These are phyloP conservation scores for Chaetomiaceae sp. DNA, from an alignment of 2,329 filamentous ascomycete genomes.

Conservation along the genomic window DNA sequence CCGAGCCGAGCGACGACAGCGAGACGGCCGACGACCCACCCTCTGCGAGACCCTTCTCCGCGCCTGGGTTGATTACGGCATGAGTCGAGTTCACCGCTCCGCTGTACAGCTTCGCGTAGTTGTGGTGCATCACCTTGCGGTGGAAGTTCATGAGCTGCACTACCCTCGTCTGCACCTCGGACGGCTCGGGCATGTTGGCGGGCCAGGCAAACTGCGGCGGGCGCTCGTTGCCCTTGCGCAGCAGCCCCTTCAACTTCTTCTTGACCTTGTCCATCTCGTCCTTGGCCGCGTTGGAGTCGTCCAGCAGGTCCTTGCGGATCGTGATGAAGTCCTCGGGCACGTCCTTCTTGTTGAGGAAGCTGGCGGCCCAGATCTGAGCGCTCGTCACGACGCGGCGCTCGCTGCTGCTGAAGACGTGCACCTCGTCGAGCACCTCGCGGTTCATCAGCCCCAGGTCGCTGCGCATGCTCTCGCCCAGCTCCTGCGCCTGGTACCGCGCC, in stretches of 20 bases:
- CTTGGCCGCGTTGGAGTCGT: slow-evolving; percentile 97
- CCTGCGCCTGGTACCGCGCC: slow-evolving; percentile 90
- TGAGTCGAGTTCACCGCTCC: slow-evolving; percentile 60
- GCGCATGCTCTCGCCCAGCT: slow-evolving; percentile 91
- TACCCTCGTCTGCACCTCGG: slow-evolving; percentile 84
- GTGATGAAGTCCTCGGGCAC: slow-evolving; percentile 81
- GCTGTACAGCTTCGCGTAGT: slow-evolving; percentile 75
- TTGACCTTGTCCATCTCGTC: slow-evolving; percentile 99
- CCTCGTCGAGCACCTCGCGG: slow-evolving; percentile 83
- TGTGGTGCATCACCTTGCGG: slow-evolving; percentile 88
- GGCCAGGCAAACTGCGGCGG: slow-evolving; percentile 99
- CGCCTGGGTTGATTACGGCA: slow-evolving; percentile 49
- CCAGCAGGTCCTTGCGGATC: slow-evolving; percentile 87
- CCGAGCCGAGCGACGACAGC: slow-evolving; percentile 23
- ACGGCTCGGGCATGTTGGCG: slow-evolving; percentile 88
- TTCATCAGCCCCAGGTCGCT: slow-evolving; percentile 94
- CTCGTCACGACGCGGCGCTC: slow-evolving; percentile 92
- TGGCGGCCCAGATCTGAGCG: slow-evolving; percentile 89
- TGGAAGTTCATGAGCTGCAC: slow-evolving; percentile 98
- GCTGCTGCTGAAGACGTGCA: slow-evolving; percentile 92
- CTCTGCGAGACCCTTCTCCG: slow-evolving; percentile 42
- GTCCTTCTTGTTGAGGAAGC: slow-evolving; percentile 84
- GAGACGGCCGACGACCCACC: slow-evolving; percentile 39
- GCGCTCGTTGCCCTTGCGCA: slow-evolving; percentile 88
- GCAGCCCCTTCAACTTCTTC: slow-evolving; percentile 92